Evolutionary conservation across 2,329 filamentous ascomycete genomes (phyloP).

Genomic region (Claviceps arundinis): DNA sequence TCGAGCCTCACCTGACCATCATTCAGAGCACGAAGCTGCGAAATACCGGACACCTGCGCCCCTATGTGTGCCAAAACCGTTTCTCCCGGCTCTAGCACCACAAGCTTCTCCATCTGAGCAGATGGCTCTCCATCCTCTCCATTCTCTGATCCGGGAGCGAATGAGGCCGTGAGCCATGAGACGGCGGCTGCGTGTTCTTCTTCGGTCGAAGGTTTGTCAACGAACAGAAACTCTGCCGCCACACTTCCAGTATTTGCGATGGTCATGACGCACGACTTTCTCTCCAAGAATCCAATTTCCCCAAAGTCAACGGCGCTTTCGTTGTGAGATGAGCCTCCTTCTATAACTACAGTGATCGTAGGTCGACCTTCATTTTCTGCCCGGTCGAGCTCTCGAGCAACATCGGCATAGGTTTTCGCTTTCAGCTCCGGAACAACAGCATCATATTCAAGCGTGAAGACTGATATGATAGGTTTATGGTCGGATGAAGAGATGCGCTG

Average conservation of each 20-base stretch:
- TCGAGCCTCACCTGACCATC: conserved; percentile 53
- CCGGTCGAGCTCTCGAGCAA: conserved; percentile 76
- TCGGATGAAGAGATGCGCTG: conserved; percentile 86
- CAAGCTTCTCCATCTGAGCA: conserved; percentile 27
- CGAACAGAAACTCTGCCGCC: conserved; percentile 64
- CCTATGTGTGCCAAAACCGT: conserved; percentile 59
- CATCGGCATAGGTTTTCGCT: conserved; percentile 69
- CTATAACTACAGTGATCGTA: conserved; percentile 68
- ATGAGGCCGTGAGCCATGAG: conserved; percentile 58
- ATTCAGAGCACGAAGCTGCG: conserved; percentile 59
- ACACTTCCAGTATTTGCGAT: conserved; percentile 88
- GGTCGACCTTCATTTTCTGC: conserved; percentile 86
- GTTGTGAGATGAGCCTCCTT: conserved; percentile 36
- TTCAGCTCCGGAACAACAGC: conserved; percentile 77
- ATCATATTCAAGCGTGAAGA: conserved; percentile 77
- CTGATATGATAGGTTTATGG: conserved; percentile 78
- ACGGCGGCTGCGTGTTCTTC: conserved; percentile 24
- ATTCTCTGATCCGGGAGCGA: conserved; percentile 33
- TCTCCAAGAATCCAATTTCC: conserved; percentile 53
- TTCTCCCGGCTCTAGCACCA: conserved; percentile 74
- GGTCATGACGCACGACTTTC: conserved; percentile 55
- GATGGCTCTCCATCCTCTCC: conserved; percentile 10
- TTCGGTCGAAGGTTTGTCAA: conserved; percentile 50
- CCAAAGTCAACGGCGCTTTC: conserved; percentile 61
- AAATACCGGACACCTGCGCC: conserved; percentile 49